phyloP scores from a whole-genome alignment of 139 green algal species.

The Haematococcus lacustris region DNA sequence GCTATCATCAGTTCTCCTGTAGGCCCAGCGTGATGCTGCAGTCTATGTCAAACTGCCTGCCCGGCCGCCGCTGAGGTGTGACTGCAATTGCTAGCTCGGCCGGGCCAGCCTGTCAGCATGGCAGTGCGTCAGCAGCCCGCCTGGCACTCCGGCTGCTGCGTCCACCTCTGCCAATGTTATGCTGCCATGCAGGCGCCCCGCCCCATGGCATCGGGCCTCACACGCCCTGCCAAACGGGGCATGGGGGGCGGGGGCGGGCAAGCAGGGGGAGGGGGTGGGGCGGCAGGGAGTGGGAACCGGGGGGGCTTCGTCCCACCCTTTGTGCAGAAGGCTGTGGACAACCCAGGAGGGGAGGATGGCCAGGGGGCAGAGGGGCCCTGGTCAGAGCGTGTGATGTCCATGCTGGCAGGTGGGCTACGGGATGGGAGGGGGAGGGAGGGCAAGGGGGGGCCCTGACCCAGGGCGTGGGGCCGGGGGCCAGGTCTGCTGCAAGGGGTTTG shows the following conservation, averaged over 20 bases:
- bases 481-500: neutral
- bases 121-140: too few relatives aligned
- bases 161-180: too few relatives aligned
- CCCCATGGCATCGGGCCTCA: neutral
- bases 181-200: neutral
- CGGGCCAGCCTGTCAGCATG: too few relatives aligned
- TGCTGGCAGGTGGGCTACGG: conserved; percentile 48
- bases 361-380: conserved; percentile 35
- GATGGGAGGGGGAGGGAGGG: too few relatives aligned
- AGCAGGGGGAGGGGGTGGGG: neutral
- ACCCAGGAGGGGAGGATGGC: conserved; percentile 4
- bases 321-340: conserved; percentile 41
- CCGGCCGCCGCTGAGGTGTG: too few relatives aligned
- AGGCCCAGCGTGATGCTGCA: too few relatives aligned
- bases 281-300: neutral
- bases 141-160: too few relatives aligned
- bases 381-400: conserved; percentile 43
- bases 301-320: conserved; percentile 65
- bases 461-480: too few relatives aligned
- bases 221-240: neutral
- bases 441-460: too few relatives aligned
- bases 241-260: conserved; percentile 5
- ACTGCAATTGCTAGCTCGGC: too few relatives aligned
- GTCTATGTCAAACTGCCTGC: too few relatives aligned
- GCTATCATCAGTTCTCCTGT: too few relatives aligned